Evolutionary conservation across 2,329 filamentous ascomycete genomes (phyloP).

Genomic region (Furcasterigmium sp.): DNA sequence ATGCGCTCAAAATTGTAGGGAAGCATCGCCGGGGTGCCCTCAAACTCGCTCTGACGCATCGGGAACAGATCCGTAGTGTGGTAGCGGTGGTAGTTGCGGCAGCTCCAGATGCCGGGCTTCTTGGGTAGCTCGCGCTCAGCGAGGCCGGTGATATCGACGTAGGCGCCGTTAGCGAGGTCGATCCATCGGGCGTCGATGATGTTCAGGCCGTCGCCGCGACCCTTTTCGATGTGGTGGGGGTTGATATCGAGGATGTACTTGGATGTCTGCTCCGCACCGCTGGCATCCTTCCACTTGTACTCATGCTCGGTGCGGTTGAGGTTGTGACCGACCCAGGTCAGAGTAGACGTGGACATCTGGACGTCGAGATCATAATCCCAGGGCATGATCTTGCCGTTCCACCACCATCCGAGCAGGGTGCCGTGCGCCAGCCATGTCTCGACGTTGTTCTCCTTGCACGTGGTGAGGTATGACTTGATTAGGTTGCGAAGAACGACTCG

Average conservation of each 20-base stretch:
- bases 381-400: constrained; percentile 72
- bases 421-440: constrained; percentile 88
- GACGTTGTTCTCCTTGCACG: constrained; percentile 57
- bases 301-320: constrained; percentile 65
- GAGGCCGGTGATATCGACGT: constrained; percentile 77
- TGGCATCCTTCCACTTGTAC: constrained; percentile 42
- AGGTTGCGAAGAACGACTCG: constrained; percentile 63
- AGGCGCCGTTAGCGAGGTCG: constrained; percentile 69
- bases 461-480: constrained; percentile 67
- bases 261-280: constrained; percentile 32
- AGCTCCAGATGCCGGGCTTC: constrained; percentile 64
- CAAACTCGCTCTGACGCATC: constrained; percentile 67
- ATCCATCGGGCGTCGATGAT: constrained; percentile 85
- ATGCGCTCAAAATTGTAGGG: constrained; percentile 66
- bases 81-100: constrained; percentile 77
- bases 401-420: constrained; percentile 83
- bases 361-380: constrained; percentile 86
- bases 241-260: constrained; percentile 74
- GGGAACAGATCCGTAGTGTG: constrained; percentile 68
- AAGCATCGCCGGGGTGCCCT: constrained; percentile 65
- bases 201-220: constrained; percentile 64
- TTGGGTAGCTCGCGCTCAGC: constrained; percentile 57
- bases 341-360: constrained; percentile 64
- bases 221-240: constrained; percentile 58
- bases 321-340: constrained; percentile 58